Evolutionary conservation across 2,329 filamentous ascomycete species (phyloP), one percentile per base, ranked within the genome.

Genomic region (Trichophyton rubrum): DNA sequence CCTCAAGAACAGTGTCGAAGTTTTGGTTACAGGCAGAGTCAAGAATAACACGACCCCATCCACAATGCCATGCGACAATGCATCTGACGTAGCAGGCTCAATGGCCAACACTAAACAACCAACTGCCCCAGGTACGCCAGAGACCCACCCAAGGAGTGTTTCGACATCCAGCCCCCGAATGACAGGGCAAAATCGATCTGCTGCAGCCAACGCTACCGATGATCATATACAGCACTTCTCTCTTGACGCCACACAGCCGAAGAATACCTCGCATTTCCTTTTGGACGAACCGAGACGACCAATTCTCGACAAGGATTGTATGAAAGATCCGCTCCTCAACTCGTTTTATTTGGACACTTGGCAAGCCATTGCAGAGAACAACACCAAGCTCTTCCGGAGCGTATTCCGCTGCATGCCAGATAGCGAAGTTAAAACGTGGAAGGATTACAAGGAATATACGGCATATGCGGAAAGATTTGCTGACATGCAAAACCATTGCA

Each of bases 401-500:
- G 92, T 99, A 7, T 99, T 99, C 78, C 85, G 91, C 55, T 96
- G 91, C 73, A 95, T 95, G 88, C 93, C 93, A 1, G 93, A 99
- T 71, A 96, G 86, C 58, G 90, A 96, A 69, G 93, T 96, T 27
- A 86, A 85, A 64, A 92, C 88, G 49, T 99, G 93, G 93, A 85
- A 88, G 66, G 88, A 95, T 64, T 99, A 99, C 74, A 87, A 89
- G 64, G 87, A 95, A 66, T 95, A 88, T 69, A 80, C 83, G 59
- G 81, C 85, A 3, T 97, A 96, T 71, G 80, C 82, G 17, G 84
- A 87, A 66, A 83, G 85, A 53, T 96, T 99, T 77, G 82, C 83
- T 60, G 85, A 87, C 67, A 73, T 81, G 67, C 73, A 89, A 78
- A 86, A 71, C 67, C 80, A 71, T 64, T 77, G 69, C 72, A 79